Evolutionary conservation across 208 protist species (phyloP), one percentile per base, ranked within the genome.

Genomic region (Trypanosoma brucei): DNA sequence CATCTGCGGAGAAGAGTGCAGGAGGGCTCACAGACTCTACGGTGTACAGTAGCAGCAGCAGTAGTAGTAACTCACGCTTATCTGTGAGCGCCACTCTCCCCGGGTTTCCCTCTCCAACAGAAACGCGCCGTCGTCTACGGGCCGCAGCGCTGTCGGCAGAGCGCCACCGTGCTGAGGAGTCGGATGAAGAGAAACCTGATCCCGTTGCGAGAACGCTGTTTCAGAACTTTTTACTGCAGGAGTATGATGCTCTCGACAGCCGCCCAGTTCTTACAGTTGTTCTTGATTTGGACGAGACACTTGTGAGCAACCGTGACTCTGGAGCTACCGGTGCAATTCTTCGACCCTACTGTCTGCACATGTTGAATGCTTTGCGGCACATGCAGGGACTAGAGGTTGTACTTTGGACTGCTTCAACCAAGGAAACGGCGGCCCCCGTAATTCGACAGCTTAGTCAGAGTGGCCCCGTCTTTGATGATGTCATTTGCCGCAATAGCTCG

Each of bases 261-360:
- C 58, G 60, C 48, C 84, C 85, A 3, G 59, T 75, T n/a, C 68
- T 97, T 45, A 97, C 92, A 2, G 80, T 97, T 13, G 90, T 97
- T 22, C 64, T 95, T 22, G 92, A 97, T 75, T 79, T 97, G 30
- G 92, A 97, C 63, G 92, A 97, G 70, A 97, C 92, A 31, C 83
- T 97, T 9, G 90, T 97, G 0, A 87, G 77, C 66, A 97, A 97
- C 75, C 87, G 92, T 42, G 76, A 84, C 45, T 30, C 60, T 3
- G 72, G 71, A 48, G 57, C 75, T 36, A 72, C 74, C 3, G 72
- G 60, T 11, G 87, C 92, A 42, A 85, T 93, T 60, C 61, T 94
- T 13, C 84, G 92, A 3, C 88, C 90, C 14, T 97, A 93, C 75
- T 83, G 77, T 66, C 70, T 95, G 36, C 88, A 94, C 58, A 74